Conservation (phyloP, 78 protist genomes). For the Dictyostelium firmibasis region DNA sequence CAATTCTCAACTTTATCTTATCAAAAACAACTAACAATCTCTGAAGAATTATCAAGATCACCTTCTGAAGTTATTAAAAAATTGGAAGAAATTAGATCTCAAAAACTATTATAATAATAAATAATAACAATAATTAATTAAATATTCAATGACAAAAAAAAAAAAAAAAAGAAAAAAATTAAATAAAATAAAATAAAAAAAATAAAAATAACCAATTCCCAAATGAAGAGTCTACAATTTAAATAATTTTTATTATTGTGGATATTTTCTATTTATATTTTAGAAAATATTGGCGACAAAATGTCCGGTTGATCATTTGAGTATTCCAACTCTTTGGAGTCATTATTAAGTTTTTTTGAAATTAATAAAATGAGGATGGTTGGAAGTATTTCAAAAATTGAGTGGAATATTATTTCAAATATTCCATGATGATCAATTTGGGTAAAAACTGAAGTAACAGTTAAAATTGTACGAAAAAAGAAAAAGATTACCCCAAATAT, state of each 20-base stretch:
- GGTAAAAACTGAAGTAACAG: neutral
- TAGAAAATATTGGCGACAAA: neutral
- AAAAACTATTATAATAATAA: slow-evolving; percentile 36
- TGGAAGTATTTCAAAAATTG: neutral
- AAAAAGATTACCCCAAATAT: neutral
- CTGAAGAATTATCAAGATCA: slow-evolving; percentile 90
- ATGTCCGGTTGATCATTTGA: neutral
- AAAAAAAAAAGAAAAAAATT: no score
- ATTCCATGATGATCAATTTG: neutral
- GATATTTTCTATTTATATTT: no score
- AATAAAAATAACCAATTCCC: no score
- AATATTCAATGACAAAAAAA: no score
- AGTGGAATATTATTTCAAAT: neutral
- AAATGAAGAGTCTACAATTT: no score
- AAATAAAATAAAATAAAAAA: no score
- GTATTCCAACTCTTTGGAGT: neutral
- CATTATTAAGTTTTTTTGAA: neutral
- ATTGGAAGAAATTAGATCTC: slow-evolving; percentile 91
- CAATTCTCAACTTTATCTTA: slow-evolving; percentile 73
- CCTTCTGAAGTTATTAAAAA: slow-evolving; percentile 91
- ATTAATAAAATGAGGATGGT: neutral
- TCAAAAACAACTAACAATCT: slow-evolving; percentile 81
- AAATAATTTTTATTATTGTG: no score
- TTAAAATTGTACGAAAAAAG: neutral
- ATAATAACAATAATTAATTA: no score